Evolutionary conservation across 371 early-diverging fungal species (phyloP).

Genomic region (Blakeslea trispora): DNA sequence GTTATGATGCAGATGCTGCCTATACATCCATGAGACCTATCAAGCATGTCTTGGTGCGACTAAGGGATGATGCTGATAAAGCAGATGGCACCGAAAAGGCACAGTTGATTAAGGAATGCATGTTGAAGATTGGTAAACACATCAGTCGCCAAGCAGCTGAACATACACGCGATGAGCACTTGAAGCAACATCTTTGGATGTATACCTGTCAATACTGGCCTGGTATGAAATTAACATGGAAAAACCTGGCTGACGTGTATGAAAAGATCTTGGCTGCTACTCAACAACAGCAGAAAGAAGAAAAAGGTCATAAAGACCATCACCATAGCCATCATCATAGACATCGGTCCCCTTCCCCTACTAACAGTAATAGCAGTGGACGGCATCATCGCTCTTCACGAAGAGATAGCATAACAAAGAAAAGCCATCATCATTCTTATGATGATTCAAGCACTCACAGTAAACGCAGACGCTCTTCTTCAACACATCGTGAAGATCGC

Average conservation of each 20-base stretch:
- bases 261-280: conserved; percentile 34
- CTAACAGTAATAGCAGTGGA: not conserved
- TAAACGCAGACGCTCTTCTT: conserved; percentile 12
- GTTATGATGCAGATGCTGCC: conserved; percentile 14
- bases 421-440: conserved; percentile 6
- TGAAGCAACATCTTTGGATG: conserved; percentile 55
- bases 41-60: conserved; percentile 9
- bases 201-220: conserved; percentile 71
- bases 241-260: conserved; percentile 58
- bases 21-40: conserved; percentile 25
- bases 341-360: conserved; percentile 1
- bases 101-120: conserved; percentile 56
- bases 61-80: conserved; percentile 55
- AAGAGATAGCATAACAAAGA: not conserved
- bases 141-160: conserved; percentile 45
- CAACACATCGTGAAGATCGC: conserved; percentile 10
- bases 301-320: not conserved
- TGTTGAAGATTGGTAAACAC: conserved; percentile 63
- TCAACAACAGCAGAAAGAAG: not conserved
- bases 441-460: not conserved
- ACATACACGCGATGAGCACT: conserved; percentile 1
- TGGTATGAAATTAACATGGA: conserved; percentile 44
- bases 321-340: not conserved
- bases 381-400: not conserved
- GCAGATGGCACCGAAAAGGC: conserved; percentile 58